These are phyloP conservation scores for Trifolium dubium DNA, from an alignment of 306 rosid genomes.

Conservation along the genomic window DNA sequence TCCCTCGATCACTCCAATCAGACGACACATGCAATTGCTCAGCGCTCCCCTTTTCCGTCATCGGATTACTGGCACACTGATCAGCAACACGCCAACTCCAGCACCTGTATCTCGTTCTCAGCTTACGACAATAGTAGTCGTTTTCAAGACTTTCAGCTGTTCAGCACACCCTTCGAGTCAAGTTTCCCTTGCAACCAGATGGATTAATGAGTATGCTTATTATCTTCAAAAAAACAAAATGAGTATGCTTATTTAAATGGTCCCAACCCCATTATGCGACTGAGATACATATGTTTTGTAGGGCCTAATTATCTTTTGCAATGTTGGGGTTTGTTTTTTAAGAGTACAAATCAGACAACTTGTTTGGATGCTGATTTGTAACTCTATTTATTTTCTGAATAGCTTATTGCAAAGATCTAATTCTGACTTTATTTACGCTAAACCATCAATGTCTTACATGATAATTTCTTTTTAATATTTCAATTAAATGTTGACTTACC, in stretches of 20 bases:
- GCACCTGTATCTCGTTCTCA: conserved; percentile 41
- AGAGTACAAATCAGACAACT: not conserved
- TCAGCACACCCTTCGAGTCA: conserved; percentile 52
- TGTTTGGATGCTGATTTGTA: conserved; percentile 9
- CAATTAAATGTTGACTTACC: not conserved
- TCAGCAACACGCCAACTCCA: conserved; percentile 44
- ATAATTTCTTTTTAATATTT: not conserved
- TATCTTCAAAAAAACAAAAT: not conserved
- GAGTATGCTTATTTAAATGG: conserved; percentile 1
- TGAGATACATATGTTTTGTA: not conserved
- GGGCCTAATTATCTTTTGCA: conserved; percentile 4
- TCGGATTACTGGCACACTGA: conserved; percentile 57
- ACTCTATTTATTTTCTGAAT: conserved; percentile 22
- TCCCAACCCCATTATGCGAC: not conserved
- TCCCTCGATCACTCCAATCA: conserved; percentile 44
- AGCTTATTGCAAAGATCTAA: not conserved
- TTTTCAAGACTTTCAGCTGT: conserved; percentile 64
- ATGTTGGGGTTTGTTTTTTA: not conserved
- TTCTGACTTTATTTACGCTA: not conserved
- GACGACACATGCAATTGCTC: conserved; percentile 42
- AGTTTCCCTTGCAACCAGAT: conserved; percentile 55
- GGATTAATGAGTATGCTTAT: conserved; percentile 36
- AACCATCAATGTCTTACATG: not conserved
- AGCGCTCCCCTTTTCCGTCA: conserved; percentile 47
- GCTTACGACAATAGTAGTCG: conserved; percentile 46